Conservation (phyloP, 2,329 filamentous ascomycete species). For the Diaporthe vexans region DNA sequence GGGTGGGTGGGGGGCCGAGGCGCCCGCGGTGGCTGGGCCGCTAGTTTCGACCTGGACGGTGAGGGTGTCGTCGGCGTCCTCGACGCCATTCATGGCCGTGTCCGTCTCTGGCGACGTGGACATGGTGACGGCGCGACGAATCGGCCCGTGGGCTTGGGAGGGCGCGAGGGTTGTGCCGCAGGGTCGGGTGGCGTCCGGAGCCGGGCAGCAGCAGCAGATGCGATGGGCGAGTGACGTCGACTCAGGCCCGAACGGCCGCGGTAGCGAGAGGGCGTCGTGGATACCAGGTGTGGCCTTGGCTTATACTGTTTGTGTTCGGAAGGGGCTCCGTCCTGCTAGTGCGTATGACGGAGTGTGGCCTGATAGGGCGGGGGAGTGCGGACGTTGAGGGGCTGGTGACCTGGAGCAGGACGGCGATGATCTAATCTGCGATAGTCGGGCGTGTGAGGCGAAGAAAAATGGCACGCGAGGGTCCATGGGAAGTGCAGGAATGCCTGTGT, state of each 20-base stretch:
- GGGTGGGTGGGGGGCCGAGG: conserved; percentile 51
- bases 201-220: conserved; percentile 9
- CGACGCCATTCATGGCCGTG: conserved; percentile 47
- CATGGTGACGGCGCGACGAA: conserved; percentile 45
- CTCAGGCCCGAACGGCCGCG: conserved; percentile 7
- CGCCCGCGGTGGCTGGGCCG: conserved; percentile 53
- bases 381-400: conserved; percentile 18
- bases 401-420: conserved; percentile 21
- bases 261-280: conserved; percentile 2
- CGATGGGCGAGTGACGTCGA: neutral
- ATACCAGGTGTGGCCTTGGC: neutral
- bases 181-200: conserved; percentile 14
- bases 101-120: conserved; percentile 56
- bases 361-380: conserved; percentile 5
- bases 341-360: neutral
- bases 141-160: conserved; percentile 30
- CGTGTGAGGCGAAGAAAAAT: conserved; percentile 5
- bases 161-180: neutral
- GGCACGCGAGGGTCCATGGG: neutral
- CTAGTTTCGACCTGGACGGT: conserved; percentile 27
- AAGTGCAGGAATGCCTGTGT: neutral
- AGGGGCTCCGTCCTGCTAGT: neutral
- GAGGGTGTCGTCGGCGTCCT: conserved; percentile 41
- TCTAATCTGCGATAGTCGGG: conserved; percentile 15
- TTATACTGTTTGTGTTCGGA: conserved; percentile 1